Evolutionary conservation across 768 basidiomycete species (phyloP).

Genomic region (Suillus clintonianus): DNA sequence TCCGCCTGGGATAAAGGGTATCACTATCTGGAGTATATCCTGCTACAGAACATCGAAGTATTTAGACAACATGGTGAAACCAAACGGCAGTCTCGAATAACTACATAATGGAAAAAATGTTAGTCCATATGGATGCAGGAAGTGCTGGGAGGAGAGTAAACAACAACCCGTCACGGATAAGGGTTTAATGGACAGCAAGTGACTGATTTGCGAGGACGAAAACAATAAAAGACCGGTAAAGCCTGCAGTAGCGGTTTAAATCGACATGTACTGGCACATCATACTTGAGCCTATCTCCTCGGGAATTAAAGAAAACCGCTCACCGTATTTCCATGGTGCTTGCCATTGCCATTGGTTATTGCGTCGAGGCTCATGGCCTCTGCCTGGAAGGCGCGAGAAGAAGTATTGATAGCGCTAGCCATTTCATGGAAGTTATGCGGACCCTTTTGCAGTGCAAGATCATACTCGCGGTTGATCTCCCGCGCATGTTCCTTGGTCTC

Average conservation of each 20-base stretch:
- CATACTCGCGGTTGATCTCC: constrained; percentile 58
- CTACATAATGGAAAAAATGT: constrained; percentile 4
- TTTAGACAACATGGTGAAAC: constrained; percentile 6
- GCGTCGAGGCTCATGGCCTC: constrained; percentile 15
- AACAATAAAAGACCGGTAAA: constrained; percentile 26
- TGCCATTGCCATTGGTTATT: constrained; percentile 19
- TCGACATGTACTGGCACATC: constrained; percentile 24
- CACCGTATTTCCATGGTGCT: constrained; percentile 23
- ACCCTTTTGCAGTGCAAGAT: constrained; percentile 39
- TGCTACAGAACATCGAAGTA: constrained; percentile 3
- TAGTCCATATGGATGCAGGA: constrained; percentile 8
- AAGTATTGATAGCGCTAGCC: constrained; percentile 30
- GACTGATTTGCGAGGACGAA: background rate
- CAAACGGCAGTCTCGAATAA: background rate
- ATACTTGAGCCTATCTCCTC: background rate
- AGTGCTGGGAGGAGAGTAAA: background rate
- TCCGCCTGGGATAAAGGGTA: constrained; percentile 55
- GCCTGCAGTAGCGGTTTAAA: constrained; percentile 17
- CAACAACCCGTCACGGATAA: background rate
- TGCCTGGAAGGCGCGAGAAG: constrained; percentile 15
- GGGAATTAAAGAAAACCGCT: constrained; percentile 1
- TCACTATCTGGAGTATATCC: background rate
- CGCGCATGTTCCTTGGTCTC: constrained; percentile 79
- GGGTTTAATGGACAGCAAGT: background rate
- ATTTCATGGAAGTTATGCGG: constrained; percentile 42